Conservation (phyloP, 2,329 filamentous ascomycete species). For the Xylariales sp. region DNA sequence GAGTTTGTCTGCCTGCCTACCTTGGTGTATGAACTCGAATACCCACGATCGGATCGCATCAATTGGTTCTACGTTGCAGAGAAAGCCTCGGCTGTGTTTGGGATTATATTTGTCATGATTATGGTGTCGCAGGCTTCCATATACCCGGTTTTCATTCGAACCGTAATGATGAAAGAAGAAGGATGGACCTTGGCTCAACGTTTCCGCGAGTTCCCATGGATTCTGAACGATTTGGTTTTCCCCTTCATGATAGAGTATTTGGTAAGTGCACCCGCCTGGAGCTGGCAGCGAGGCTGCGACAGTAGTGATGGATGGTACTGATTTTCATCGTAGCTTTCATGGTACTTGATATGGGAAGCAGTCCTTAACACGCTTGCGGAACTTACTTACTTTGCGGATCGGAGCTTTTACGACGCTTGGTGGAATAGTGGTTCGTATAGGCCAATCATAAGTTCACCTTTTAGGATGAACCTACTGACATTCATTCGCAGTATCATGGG, state of each 20-base stretch:
- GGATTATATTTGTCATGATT: slow-evolving; percentile 74
- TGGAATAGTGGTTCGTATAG: slow-evolving; percentile 50
- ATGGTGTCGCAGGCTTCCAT: slow-evolving; percentile 73
- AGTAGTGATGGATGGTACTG: too few species aligned
- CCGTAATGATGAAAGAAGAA: slow-evolving; percentile 62
- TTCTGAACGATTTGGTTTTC: slow-evolving; percentile 71
- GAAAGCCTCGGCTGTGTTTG: slow-evolving; percentile 66
- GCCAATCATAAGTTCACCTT: not conserved
- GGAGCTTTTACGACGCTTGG: slow-evolving; percentile 65
- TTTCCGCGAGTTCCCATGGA: slow-evolving; percentile 66
- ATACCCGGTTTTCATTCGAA: slow-evolving; percentile 67
- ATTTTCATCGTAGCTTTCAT: slow-evolving; percentile 62
- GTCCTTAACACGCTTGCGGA: slow-evolving; percentile 73
- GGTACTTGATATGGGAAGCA: slow-evolving; percentile 80
- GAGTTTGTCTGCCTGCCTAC: slow-evolving; percentile 74
- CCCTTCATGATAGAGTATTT: slow-evolving; percentile 77
- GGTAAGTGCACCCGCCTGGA: slow-evolving; percentile 20
- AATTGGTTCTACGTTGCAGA: slow-evolving; percentile 74
- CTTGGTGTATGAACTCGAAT: slow-evolving; percentile 74
- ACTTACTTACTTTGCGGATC: slow-evolving; percentile 71
- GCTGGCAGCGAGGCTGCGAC: slow-evolving; percentile 5
- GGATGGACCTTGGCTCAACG: slow-evolving; percentile 57
- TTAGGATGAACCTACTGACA: too few species aligned
- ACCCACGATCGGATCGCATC: slow-evolving; percentile 63
- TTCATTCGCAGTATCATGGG: slow-evolving; percentile 50